phyloP scores from a whole-genome alignment of 495 filamentous ascomycete species.

The Hypoxylon rickii region DNA sequence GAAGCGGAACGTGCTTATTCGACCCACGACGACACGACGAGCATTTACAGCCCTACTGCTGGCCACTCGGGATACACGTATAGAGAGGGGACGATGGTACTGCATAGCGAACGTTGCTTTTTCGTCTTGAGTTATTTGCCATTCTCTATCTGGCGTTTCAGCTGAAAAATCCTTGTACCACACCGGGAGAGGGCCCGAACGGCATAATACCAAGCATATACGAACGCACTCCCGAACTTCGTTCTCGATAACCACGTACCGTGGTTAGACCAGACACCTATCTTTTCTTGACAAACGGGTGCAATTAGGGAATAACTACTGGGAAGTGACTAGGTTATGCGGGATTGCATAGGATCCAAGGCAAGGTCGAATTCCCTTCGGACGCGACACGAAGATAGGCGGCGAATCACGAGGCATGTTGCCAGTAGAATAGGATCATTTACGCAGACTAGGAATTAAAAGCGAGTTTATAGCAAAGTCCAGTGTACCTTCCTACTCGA shows the following conservation, averaged over 20 bases:
- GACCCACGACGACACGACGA: slow-evolving; percentile 11
- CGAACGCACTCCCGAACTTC: too few species aligned
- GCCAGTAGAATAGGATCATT: background rate
- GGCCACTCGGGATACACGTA: background rate
- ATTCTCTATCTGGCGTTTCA: background rate
- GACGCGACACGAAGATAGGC: slow-evolving; percentile 2
- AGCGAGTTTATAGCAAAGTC: background rate
- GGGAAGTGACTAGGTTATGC: background rate
- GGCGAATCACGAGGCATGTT: slow-evolving; percentile 4
- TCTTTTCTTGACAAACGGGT: too few species aligned
- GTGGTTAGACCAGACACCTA: too few species aligned
- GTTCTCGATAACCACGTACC: too few species aligned
- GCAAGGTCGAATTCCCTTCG: slow-evolving; percentile 5
- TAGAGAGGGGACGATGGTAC: too few species aligned
- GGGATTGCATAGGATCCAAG: background rate
- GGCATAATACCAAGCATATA: too few species aligned
- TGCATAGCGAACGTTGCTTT: slow-evolving; percentile 7
- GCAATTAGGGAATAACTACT: background rate
- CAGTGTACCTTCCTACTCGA: slow-evolving; percentile 2
- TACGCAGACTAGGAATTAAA: background rate
- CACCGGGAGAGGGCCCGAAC: too few species aligned
- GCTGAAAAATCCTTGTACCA: too few species aligned
- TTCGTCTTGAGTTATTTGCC: background rate
- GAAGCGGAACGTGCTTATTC: slow-evolving; percentile 1
- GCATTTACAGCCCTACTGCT: background rate